Evolutionary conservation across 768 basidiomycete genomes (phyloP), one percentile per base, ranked within the genome.

Genomic region (Rhizopogon roseolus): DNA sequence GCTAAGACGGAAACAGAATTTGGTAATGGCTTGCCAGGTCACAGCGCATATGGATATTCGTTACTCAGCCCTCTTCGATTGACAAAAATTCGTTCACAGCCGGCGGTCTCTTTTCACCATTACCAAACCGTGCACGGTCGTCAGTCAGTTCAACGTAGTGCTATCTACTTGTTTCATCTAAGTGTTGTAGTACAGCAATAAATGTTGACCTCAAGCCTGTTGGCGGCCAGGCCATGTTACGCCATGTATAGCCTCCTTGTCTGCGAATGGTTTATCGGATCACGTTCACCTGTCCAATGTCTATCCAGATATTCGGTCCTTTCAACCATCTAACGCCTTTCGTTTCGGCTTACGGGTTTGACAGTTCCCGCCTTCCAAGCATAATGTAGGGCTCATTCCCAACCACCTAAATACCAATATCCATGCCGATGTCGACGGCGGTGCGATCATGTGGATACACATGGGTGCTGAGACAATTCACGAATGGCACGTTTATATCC

Each of bases 1-100:
- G 61, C 62, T 59, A 57, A 46, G 63, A 57, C 67, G 67, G 63
- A 62, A 60, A 54, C 66, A 65, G 66, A 70, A 70, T 59, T 64
- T 66, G 68, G 61, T 57, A 66, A 63, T 64, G 68, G 64, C 66
- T 70, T 68, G 67, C 67, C 68, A 48, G 63, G 66, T 63, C 64
- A 66, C 68, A 68, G 67, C 66, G 68, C 67, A 66, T 66, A 66
- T 56, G 51, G 53, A 49, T 17, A 68, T 62, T 52, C 50, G 52
- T 32, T 46, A 55, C 54, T 22, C 39, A 36, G 34, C 34, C 45
- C 49, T 42, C 25, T 49, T 27, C 42, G 56, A 54, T 52, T 34
- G 38, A 51, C n/a, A 52, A 41, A 25, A 22, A 46, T 34, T 22
- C 38, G 10, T 45, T 37, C 16, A 36, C 13, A 13, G 25, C 32